Conservation (phyloP, 1,284 basidiomycete genomes). For the Ustilago tritici region DNA sequence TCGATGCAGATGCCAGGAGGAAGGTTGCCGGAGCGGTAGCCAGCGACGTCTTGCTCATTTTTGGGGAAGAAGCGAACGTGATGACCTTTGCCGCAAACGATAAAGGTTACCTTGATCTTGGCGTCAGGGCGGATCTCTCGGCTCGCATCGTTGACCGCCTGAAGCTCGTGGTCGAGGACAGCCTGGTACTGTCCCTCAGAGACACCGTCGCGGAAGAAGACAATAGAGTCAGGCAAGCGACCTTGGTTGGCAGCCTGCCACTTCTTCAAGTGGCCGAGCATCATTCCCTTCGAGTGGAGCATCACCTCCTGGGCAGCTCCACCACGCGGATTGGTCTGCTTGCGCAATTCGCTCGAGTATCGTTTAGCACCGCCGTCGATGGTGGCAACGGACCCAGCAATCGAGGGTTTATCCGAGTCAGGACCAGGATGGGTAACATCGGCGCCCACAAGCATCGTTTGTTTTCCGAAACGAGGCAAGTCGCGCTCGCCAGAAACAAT, state of each 20-base stretch:
- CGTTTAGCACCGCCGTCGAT: constrained; percentile 68
- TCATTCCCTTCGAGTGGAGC: constrained; percentile 59
- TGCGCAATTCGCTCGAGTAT: constrained; percentile 70
- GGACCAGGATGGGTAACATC: constrained; percentile 69
- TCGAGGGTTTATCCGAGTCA: constrained; percentile 71
- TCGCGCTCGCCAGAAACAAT: constrained; percentile 38
- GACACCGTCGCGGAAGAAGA: constrained; percentile 73
- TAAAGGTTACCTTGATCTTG: constrained; percentile 64
- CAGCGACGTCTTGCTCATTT: constrained; percentile 52
- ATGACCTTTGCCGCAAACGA: constrained; percentile 66
- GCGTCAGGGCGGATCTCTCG: constrained; percentile 62
- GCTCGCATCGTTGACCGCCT: constrained; percentile 66
- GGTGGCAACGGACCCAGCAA: constrained; percentile 72
- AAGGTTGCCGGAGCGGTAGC: constrained; percentile 72
- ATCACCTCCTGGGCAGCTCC: constrained; percentile 68
- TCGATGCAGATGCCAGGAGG: constrained; percentile 70
- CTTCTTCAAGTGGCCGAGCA: constrained; percentile 46
- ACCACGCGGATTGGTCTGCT: constrained; percentile 70
- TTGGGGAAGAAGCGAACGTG: constrained; percentile 71
- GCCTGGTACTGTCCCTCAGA: constrained; percentile 72
- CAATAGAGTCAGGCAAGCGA: constrained; percentile 68
- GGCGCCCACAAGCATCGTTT: constrained; percentile 71
- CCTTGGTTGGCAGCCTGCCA: constrained; percentile 61
- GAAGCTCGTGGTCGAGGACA: constrained; percentile 70
- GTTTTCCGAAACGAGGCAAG: constrained; percentile 59